phyloP scores from a whole-genome alignment of 805 yeast genomes.

The Kuraishia ogatae region DNA sequence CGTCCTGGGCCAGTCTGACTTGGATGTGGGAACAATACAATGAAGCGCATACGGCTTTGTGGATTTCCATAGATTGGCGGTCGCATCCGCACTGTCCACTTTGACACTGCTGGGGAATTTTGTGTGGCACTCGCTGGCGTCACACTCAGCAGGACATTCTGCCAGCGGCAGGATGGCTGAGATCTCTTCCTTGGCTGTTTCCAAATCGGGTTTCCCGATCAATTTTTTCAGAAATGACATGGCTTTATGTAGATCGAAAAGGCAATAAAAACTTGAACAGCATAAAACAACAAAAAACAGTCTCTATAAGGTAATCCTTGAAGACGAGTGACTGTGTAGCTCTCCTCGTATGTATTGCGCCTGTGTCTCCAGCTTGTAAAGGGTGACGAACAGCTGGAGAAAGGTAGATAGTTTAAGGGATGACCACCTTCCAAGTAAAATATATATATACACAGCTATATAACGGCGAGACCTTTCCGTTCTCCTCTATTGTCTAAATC shows the following conservation, averaged over 20 bases:
- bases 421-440: too few species aligned
- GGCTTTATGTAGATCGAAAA: background rate
- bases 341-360: too few species aligned
- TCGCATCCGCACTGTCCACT: constrained; percentile 22
- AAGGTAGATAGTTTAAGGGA: too few species aligned
- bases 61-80: constrained; percentile 53
- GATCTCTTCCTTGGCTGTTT: constrained; percentile 19
- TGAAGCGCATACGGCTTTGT: constrained; percentile 66
- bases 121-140: constrained; percentile 35
- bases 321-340: too few species aligned
- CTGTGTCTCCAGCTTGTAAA: too few species aligned
- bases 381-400: too few species aligned
- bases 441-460: too few species aligned
- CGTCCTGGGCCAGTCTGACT: constrained; percentile 76
- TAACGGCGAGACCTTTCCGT: too few species aligned
- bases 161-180: constrained; percentile 33
- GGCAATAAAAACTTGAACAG: too few species aligned
- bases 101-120: constrained; percentile 43
- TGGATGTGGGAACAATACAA: constrained; percentile 75
- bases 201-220: background rate
- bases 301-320: too few species aligned
- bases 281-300: too few species aligned
- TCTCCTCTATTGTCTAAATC: too few species aligned
- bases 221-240: constrained; percentile 1
- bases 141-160: constrained; percentile 45